Conservation (phyloP, 805 yeast species). For the Schwanniomyces vanrijiae region DNA sequence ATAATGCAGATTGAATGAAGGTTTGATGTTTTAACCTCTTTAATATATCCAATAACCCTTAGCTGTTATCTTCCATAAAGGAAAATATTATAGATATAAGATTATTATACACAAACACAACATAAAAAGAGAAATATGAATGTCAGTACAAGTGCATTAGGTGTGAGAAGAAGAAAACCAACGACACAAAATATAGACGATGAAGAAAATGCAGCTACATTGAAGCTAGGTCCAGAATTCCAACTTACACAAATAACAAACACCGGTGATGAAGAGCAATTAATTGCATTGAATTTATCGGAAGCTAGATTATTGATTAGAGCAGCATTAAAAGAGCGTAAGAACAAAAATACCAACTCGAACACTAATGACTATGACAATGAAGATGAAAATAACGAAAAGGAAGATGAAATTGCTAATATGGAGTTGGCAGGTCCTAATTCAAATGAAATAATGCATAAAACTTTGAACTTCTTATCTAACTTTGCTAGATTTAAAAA, state of each 20-base stretch:
- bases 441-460: conserved; percentile 85
- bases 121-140: conserved; percentile 52
- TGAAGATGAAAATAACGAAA: conserved; percentile 38
- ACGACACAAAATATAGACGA: conserved; percentile 64
- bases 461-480: conserved; percentile 83
- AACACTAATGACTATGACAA: conserved; percentile 17
- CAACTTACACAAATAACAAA: conserved; percentile 77
- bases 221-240: conserved; percentile 92
- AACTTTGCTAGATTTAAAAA: conserved; percentile 89
- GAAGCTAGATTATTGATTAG: conserved; percentile 89
- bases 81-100: not conserved
- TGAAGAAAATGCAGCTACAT: conserved; percentile 87
- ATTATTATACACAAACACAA: not conserved
- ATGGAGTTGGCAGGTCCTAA: conserved; percentile 62
- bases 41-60: not conserved
- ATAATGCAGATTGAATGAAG: not conserved
- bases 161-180: conserved; percentile 72
- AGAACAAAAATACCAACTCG: conserved; percentile 31
- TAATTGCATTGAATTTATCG: conserved; percentile 82
- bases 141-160: conserved; percentile 84
- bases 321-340: conserved; percentile 76
- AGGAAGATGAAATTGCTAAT: conserved; percentile 46
- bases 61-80: not conserved
- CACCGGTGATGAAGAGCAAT: conserved; percentile 71
- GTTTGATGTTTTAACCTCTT: not conserved